Base-by-base conservation (phyloP, 768 basidiomycete species). In the Phylloporus sp. region DNA sequence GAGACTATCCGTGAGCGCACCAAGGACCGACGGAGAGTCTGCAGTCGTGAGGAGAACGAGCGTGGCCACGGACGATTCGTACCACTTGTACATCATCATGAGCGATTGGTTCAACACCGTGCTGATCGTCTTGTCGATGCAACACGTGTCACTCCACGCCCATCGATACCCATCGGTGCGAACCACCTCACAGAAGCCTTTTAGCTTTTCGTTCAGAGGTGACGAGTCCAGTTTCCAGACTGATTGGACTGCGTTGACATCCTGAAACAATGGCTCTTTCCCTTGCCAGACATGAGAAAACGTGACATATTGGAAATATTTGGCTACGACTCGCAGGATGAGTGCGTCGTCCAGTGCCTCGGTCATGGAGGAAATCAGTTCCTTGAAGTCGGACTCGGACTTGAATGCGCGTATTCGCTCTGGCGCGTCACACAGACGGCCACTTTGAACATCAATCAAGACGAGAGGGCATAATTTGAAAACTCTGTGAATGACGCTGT, bases 51-150 rank as follows among this genome's bases (percentile, higher is more conserved):
- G 42, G 5, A 14, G 26, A 8, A 43, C 42, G 17, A 43, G 24
- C 1, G 42, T 32, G 15, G n/a, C 31, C 7, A n/a, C 31, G 15
- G 31, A 32, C 15, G n/a, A 15, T 4, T n/a, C 31, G 6, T 32
- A 43, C 33, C 42, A 43, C 15, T 26, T 43, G 42, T 43, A 43
- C 42, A 43, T 43, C n/a, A 33, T 34, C 13, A 22, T 34, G 9
- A 43, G 32, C 5, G 42, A 43, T 2, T 33, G 42, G 15, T 18
- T 26, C 17, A 43, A 24, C 8, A 26, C 15, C 32, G 42, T 33
- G 10, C 34, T 33, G 6, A 26, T 23, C 5, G 32, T 24, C 42
- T 26, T 43, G 18, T 43, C 42, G 14, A 43, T 43, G 20, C 42
- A 34, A 5, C 42, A 43, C 15, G 31, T 32, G 9, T 32, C 31